phyloP scores from a whole-genome alignment of 2,329 filamentous ascomycete genomes.

The Calonectria hawksworthii region DNA sequence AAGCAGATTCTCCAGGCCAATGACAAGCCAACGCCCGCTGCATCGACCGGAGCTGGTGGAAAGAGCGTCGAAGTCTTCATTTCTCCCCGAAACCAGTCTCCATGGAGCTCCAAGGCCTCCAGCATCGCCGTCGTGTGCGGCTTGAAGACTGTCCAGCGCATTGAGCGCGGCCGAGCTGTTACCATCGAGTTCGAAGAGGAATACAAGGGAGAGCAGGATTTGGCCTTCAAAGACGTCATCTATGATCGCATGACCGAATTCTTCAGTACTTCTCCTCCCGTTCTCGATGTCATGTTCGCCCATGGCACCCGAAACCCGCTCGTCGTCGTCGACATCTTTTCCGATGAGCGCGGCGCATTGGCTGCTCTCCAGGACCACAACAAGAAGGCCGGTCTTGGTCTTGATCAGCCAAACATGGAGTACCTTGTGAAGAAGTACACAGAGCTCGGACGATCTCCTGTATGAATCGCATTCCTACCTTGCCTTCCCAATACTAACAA shows the following conservation, averaged over 20 bases:
- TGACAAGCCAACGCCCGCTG: conserved; percentile 44
- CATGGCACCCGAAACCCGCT: conserved; percentile 74
- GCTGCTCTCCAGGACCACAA: conserved; percentile 87
- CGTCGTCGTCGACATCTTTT: conserved; percentile 81
- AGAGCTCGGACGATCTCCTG: conserved; percentile 67
- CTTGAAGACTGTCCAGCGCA: conserved; percentile 78
- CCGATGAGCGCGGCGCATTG: conserved; percentile 73
- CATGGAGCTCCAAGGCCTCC: conserved; percentile 97
- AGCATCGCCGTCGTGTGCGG: conserved; percentile 95
- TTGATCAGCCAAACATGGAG: conserved; percentile 91
- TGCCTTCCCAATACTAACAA: conserved; percentile 36
- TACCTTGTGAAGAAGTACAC: conserved; percentile 81
- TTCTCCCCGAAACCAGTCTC: conserved; percentile 88
- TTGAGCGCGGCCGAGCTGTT: conserved; percentile 89
- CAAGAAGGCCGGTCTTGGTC: conserved; percentile 83
- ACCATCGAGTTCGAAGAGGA: conserved; percentile 72
- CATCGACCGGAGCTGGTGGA: conserved; percentile 52
- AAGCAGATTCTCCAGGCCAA: conserved; percentile 61
- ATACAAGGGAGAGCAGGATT: conserved; percentile 62
- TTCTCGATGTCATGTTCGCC: conserved; percentile 83
- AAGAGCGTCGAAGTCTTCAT: conserved; percentile 76
- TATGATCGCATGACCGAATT: conserved; percentile 97
- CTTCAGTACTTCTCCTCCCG: conserved; percentile 76
- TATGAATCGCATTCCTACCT: conserved; percentile 50
- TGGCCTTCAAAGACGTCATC: conserved; percentile 75